Conservation (phyloP, 2,329 filamentous ascomycete species). For the Xylariaceae sp. region DNA sequence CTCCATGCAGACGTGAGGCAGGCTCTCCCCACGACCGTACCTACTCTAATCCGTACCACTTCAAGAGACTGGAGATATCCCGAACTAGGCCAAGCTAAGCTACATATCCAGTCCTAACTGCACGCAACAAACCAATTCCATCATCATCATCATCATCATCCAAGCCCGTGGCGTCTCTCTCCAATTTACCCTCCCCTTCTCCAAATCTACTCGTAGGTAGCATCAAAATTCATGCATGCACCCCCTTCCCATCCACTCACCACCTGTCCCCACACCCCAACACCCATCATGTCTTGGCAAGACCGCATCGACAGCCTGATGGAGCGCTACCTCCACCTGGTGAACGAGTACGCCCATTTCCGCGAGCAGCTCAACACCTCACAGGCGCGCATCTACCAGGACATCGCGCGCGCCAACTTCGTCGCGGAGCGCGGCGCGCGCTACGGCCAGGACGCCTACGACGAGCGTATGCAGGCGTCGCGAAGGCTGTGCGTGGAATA, state of each 20-base stretch:
- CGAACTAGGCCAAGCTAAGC: no score
- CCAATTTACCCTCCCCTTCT: no score
- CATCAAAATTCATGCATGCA: background rate
- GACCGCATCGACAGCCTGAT: constrained; percentile 57
- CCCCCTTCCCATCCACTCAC: no score
- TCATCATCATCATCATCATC: no score
- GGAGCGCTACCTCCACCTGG: constrained; percentile 57
- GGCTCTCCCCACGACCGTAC: no score
- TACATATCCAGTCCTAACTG: no score
- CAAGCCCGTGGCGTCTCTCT: no score
- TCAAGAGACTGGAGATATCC: no score
- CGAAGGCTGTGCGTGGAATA: constrained; percentile 37
- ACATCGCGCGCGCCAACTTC: constrained; percentile 72
- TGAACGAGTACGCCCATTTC: constrained; percentile 62
- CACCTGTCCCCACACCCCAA: no score
- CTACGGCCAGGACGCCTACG: constrained; percentile 67
- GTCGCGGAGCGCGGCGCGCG: constrained; percentile 55
- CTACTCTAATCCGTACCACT: no score
- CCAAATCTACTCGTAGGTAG: background rate
- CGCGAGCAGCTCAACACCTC: constrained; percentile 48
- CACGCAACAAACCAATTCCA: no score
- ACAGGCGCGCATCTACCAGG: constrained; percentile 52
- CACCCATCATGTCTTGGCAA: background rate
- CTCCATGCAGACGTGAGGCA: no score
- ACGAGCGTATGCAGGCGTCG: constrained; percentile 64